These are phyloP conservation scores for Yarrowia bubula DNA, from an alignment of 805 yeast species.

Conservation along the genomic window DNA sequence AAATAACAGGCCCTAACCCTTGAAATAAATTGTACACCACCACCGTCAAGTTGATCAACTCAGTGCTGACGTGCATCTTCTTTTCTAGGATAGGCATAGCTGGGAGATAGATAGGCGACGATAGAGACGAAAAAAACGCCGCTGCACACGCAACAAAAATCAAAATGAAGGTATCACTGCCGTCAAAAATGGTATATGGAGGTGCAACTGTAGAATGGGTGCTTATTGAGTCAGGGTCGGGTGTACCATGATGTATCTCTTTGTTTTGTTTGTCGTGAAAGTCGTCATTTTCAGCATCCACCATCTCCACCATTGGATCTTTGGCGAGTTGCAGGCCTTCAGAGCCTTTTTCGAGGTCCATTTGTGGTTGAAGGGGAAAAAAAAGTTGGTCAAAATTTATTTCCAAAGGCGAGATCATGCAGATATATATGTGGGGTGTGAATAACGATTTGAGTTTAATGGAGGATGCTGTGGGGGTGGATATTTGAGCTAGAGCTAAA, in stretches of 20 bases:
- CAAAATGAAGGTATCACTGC: conserved; percentile 43
- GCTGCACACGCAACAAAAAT: conserved; percentile 6
- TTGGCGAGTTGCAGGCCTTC: background rate
- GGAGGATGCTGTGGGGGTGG: background rate
- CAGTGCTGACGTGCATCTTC: conserved; percentile 55
- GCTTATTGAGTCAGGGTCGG: background rate
- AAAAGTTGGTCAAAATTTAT: background rate
- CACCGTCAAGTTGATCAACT: conserved; percentile 64
- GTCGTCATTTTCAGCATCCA: background rate
- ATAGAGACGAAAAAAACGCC: conserved; percentile 51
- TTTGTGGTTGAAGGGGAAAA: background rate
- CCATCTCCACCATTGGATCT: conserved; percentile 1
- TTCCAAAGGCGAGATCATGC: background rate
- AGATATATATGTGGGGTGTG: background rate
- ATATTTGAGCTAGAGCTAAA: background rate
- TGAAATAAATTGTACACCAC: conserved; percentile 75
- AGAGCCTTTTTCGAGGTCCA: background rate
- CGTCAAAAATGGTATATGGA: conserved; percentile 41
- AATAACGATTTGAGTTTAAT: background rate
- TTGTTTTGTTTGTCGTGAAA: background rate
- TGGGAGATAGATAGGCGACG: conserved; percentile 79
- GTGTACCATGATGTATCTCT: background rate
- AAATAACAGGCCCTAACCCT: conserved; percentile 71
- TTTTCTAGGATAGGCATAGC: conserved; percentile 59
- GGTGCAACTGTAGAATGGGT: background rate